These are phyloP conservation scores for Posidonia oceanica DNA, from an alignment of 116 monocot species.

Conservation along the genomic window DNA sequence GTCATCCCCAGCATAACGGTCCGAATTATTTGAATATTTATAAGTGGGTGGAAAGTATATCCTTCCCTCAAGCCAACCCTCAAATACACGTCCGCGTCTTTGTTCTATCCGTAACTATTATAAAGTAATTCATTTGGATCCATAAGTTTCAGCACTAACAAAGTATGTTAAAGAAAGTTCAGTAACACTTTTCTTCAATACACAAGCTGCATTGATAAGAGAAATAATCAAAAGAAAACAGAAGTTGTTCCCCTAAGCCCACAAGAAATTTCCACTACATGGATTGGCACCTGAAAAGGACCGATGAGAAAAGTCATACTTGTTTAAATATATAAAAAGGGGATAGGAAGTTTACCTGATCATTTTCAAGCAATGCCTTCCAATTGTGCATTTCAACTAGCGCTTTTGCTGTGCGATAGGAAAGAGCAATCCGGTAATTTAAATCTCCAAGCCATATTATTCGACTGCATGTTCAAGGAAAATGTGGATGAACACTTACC, in stretches of 20 bases:
- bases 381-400: slow-evolving; percentile 60
- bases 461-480: slow-evolving; percentile 25
- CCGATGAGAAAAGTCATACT: not conserved
- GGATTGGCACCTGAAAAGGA: not conserved
- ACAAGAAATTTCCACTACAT: not conserved
- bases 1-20: slow-evolving; percentile 52
- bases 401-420: slow-evolving; percentile 42
- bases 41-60: slow-evolving; percentile 87
- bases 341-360: slow-evolving; percentile 42
- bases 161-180: too few species aligned
- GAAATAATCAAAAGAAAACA: not conserved
- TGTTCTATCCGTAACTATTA: slow-evolving; percentile 53
- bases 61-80: slow-evolving; percentile 77
- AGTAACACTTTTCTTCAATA: too few species aligned
- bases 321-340: not conserved
- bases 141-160: too few species aligned
- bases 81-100: slow-evolving; percentile 47
- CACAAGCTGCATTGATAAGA: too few species aligned
- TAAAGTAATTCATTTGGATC: not conserved
- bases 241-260: not conserved
- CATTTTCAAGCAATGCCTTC: slow-evolving; percentile 66
- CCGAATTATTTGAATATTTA: slow-evolving; percentile 80
- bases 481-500: not conserved
- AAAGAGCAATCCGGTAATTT: slow-evolving; percentile 78
- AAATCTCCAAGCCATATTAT: slow-evolving; percentile 88